Conservation (phyloP, 768 basidiomycete species). For the Podaxis sp. region DNA sequence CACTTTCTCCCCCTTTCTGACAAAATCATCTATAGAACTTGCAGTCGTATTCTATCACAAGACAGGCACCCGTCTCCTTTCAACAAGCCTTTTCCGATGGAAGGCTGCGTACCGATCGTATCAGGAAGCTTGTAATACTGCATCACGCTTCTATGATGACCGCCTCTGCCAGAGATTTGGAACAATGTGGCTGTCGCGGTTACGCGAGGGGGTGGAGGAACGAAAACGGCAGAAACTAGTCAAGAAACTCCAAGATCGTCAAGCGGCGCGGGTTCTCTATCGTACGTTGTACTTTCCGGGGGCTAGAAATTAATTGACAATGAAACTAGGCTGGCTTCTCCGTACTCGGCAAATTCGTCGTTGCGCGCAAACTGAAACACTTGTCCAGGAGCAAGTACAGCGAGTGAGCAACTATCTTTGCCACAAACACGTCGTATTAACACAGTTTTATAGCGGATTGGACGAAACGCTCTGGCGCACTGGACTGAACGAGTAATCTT, state of each 20-base stretch:
- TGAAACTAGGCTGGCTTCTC: slow-evolving; percentile 45
- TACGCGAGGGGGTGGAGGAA: slow-evolving; percentile 21
- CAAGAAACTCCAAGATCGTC: slow-evolving; percentile 18
- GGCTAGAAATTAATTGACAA: background rate
- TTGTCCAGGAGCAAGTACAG: slow-evolving; percentile 36
- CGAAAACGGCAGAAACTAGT: slow-evolving; percentile 23
- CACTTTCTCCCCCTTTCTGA: background rate
- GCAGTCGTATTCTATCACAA: slow-evolving; percentile 20
- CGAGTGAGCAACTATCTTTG: slow-evolving; percentile 26
- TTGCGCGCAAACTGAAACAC: slow-evolving; percentile 41
- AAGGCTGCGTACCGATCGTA: slow-evolving; percentile 20
- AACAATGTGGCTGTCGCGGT: slow-evolving; percentile 2
- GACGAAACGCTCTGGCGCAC: slow-evolving; percentile 42
- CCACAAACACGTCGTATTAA: background rate
- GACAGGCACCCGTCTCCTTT: slow-evolving; percentile 17
- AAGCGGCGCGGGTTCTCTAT: slow-evolving; percentile 17
- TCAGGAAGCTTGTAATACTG: slow-evolving; percentile 21
- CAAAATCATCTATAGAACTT: slow-evolving; percentile 15
- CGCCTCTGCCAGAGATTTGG: slow-evolving; percentile 18
- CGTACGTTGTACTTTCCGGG: background rate
- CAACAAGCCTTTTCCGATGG: slow-evolving; percentile 20
- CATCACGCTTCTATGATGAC: slow-evolving; percentile 21
- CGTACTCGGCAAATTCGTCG: slow-evolving; percentile 36
- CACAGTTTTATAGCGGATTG: slow-evolving; percentile 42
- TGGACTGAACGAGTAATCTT: slow-evolving; percentile 79